These are phyloP conservation scores for Suhomyces tanzawaensis DNA, from an alignment of 805 yeast genomes.

Conservation along the genomic window DNA sequence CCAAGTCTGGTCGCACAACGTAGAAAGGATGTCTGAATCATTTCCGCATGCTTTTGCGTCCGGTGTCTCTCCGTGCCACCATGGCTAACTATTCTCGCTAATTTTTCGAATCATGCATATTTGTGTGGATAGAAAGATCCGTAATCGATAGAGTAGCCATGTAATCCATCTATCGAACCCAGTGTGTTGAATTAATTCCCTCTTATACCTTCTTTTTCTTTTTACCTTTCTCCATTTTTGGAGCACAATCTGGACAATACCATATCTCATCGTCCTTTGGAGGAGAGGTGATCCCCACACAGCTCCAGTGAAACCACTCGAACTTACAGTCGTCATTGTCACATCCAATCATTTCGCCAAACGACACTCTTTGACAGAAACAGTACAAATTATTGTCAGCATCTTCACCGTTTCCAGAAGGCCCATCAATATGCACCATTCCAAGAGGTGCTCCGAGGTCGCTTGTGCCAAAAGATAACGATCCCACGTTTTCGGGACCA, in stretches of 20 bases:
- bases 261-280: conserved; percentile 80
- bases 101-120: no score
- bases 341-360: conserved; percentile 96
- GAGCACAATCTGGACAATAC: conserved; percentile 86
- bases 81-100: no score
- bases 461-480: conserved; percentile 5
- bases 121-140: no score
- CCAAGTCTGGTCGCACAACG: no score
- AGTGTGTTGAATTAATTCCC: no score
- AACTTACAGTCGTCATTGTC: conserved; percentile 84
- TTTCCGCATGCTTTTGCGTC: no score
- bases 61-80: no score
- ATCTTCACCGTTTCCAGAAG: conserved; percentile 42
- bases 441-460: conserved; percentile 8
- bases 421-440: conserved; percentile 6
- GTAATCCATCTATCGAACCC: no score
- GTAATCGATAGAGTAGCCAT: no score
- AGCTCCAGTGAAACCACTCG: conserved; percentile 96
- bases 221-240: conserved; percentile 44
- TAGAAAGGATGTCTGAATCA: no score
- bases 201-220: conserved; percentile 33
- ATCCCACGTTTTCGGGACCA: conserved; percentile 5
- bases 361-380: conserved; percentile 89
- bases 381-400: conserved; percentile 58
- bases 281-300: conserved; percentile 86